These are phyloP conservation scores for Diplotaxis tenuifolia DNA, from an alignment of 345 rosid species.

Conservation along the genomic window DNA sequence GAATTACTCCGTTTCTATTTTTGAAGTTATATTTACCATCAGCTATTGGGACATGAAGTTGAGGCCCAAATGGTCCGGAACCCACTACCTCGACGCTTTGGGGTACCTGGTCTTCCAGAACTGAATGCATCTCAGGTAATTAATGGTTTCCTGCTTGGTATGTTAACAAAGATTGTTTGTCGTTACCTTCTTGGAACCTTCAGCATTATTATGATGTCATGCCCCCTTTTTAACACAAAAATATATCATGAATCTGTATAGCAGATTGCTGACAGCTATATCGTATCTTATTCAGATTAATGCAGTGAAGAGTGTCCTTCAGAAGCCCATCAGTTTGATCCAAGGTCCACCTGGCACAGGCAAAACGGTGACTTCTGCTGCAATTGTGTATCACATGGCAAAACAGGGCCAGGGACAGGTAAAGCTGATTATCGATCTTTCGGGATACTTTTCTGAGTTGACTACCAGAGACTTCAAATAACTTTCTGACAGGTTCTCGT, in stretches of 20 bases:
- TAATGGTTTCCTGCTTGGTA: conserved; percentile 4
- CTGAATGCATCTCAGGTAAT: conserved; percentile 97
- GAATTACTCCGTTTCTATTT: not conserved
- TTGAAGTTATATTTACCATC: conserved; percentile 91
- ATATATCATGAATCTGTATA: not conserved
- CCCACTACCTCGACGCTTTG: conserved; percentile 89
- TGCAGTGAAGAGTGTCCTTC: conserved; percentile 98
- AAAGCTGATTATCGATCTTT: conserved; percentile 16
- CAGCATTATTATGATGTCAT: conserved; percentile 4
- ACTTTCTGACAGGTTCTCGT: conserved; percentile 70
- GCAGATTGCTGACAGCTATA: conserved; percentile 1
- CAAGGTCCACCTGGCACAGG: conserved; percentile 99
- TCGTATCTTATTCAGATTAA: conserved; percentile 54
- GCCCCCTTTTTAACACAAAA: conserved; percentile 7
- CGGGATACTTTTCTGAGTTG: not conserved
- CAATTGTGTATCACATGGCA: conserved; percentile 99
- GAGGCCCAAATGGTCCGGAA: conserved; percentile 96
- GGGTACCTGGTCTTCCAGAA: conserved; percentile 99
- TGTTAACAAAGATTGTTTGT: not conserved
- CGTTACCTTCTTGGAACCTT: not conserved
- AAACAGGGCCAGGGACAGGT: conserved; percentile 99
- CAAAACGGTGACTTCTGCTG: conserved; percentile 98
- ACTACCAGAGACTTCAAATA: not conserved
- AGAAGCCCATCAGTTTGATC: conserved; percentile 94
- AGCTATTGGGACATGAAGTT: conserved; percentile 96